phyloP scores from a whole-genome alignment of 257 asterid species.

The Verbascum thapsus region DNA sequence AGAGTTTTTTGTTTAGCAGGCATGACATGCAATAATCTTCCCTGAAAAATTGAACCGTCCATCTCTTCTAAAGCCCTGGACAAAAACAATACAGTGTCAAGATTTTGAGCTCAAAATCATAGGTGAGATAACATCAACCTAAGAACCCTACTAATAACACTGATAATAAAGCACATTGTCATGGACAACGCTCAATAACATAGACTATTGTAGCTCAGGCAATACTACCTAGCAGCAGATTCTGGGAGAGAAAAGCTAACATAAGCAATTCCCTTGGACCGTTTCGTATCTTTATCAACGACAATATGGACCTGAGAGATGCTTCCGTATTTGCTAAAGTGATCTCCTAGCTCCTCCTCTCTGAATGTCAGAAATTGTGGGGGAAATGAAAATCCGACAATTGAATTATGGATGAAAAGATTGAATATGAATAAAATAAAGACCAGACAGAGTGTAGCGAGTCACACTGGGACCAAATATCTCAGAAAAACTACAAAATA shows the following conservation, averaged over 20 bases:
- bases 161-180: neutral
- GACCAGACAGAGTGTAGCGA: neutral
- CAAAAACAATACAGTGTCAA: conserved; percentile 3
- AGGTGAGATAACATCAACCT: neutral
- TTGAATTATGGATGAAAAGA: conserved; percentile 8
- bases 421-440: conserved; percentile 3
- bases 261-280: conserved; percentile 87
- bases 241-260: conserved; percentile 77
- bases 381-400: conserved; percentile 14
- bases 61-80: conserved; percentile 82
- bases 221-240: conserved; percentile 79
- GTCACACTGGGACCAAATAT: neutral
- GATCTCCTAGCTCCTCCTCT: conserved; percentile 80
- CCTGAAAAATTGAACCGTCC: conserved; percentile 85
- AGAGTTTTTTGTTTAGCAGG: conserved; percentile 67
- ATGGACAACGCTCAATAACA: neutral
- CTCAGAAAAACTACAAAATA: neutral
- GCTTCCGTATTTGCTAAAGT: conserved; percentile 68
- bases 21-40: conserved; percentile 90
- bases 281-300: conserved; percentile 81
- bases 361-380: conserved; percentile 40
- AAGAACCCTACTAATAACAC: conserved; percentile 10
- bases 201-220: conserved; percentile 18
- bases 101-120: conserved; percentile 5
- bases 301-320: conserved; percentile 82